These are phyloP conservation scores for Nicotiana rustica DNA, from an alignment of 305 asterid genomes.

Conservation along the genomic window DNA sequence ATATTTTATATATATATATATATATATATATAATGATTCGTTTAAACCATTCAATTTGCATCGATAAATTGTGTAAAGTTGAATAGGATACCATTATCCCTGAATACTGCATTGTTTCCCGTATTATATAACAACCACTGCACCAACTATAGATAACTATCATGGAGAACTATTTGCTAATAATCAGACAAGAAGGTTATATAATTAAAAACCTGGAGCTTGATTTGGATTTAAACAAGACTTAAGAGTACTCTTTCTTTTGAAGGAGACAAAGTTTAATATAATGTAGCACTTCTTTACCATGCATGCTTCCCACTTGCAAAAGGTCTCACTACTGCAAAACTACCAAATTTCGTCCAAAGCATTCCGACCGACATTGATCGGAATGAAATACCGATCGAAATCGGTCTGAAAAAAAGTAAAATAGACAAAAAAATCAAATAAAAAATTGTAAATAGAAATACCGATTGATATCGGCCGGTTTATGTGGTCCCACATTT, in stretches of 20 bases:
- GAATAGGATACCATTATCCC: not conserved
- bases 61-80: conserved; percentile 7
- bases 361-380: too few relatives aligned
- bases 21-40: too few relatives aligned
- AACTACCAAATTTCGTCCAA: too few relatives aligned
- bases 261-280: not conserved
- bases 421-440: too few relatives aligned
- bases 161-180: not conserved
- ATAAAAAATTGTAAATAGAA: too few relatives aligned
- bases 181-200: not conserved
- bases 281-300: conserved; percentile 2
- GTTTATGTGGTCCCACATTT: too few relatives aligned
- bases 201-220: not conserved
- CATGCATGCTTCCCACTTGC: conserved; percentile 28
- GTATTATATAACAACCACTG: not conserved
- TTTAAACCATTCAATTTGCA: too few relatives aligned
- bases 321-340: not conserved
- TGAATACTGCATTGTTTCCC: not conserved
- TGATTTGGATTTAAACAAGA: not conserved
- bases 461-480: too few relatives aligned
- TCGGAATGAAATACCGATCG: too few relatives aligned
- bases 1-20: too few relatives aligned
- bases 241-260: not conserved
- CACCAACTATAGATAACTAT: not conserved
- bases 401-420: too few relatives aligned